phyloP scores from a whole-genome alignment of 352 stramenopile species.

The Pythium sp. region DNA sequence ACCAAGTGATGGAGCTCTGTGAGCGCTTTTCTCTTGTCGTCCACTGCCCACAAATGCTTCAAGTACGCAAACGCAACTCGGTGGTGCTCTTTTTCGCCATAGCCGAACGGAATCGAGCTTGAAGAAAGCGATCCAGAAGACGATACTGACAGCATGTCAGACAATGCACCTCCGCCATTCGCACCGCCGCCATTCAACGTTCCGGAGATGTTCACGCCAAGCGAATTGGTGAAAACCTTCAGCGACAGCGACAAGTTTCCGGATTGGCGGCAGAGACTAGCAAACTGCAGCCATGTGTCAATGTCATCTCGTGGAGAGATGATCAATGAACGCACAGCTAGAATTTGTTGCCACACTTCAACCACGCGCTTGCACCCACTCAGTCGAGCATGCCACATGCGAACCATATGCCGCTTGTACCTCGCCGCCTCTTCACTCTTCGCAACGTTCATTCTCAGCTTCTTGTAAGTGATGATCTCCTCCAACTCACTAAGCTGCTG shows the following conservation, averaged over 20 bases:
- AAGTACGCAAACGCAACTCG: constrained; percentile 93
- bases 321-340: constrained; percentile 92
- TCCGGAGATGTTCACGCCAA: constrained; percentile 51
- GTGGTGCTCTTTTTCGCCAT: constrained; percentile 88
- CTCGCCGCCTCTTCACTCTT: constrained; percentile 72
- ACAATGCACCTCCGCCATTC: constrained; percentile 18
- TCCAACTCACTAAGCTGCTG: constrained; percentile 97
- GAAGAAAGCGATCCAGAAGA: constrained; percentile 51
- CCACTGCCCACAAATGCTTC: constrained; percentile 93
- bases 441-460: constrained; percentile 64
- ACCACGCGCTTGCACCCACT: constrained; percentile 90
- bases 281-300: constrained; percentile 91
- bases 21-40: constrained; percentile 87
- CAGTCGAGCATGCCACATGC: constrained; percentile 85
- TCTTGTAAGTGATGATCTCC: constrained; percentile 96
- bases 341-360: constrained; percentile 91
- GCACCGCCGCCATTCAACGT: constrained; percentile 18
- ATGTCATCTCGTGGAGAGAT: constrained; percentile 85
- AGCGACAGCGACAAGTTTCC: constrained; percentile 83
- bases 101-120: constrained; percentile 43
- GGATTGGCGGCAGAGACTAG: constrained; percentile 88
- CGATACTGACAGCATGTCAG: constrained; percentile 53
- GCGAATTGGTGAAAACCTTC: constrained; percentile 82
- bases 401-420: constrained; percentile 81
- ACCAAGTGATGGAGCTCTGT: constrained; percentile 83